phyloP scores from a whole-genome alignment of 2,329 filamentous ascomycete genomes.

The Colletotrichum spinosum region DNA sequence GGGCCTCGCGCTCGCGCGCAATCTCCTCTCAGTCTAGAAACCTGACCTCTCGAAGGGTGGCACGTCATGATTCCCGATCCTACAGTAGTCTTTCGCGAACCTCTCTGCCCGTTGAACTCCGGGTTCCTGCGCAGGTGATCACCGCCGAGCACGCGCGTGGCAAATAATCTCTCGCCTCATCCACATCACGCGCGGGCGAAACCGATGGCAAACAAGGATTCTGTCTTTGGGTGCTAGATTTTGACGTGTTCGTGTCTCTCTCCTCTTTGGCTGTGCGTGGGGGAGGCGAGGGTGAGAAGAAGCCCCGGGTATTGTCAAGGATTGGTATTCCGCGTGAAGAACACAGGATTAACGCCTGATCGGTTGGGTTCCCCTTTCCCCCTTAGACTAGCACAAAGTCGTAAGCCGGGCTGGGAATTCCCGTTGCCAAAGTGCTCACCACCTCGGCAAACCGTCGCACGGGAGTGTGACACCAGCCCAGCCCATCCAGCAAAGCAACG shows the following conservation, averaged over 20 bases:
- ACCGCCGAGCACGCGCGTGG: constrained; percentile 28
- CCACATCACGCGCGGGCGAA: constrained; percentile 28
- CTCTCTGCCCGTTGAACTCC: constrained; percentile 30
- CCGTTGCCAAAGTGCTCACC: constrained; percentile 24
- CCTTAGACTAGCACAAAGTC: not conserved
- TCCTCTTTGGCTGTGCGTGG: not conserved
- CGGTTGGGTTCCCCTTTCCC: constrained; percentile 1
- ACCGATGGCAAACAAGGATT: not conserved
- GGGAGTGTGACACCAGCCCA: constrained; percentile 21
- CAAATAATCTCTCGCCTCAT: not conserved
- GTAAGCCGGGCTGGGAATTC: constrained; percentile 10
- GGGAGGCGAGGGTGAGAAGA: not conserved
- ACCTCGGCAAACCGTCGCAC: constrained; percentile 24
- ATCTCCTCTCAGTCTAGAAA: no score
- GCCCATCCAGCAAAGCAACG: constrained; percentile 3
- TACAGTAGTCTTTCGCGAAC: not conserved
- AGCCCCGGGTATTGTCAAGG: constrained; percentile 1
- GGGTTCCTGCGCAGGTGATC: constrained; percentile 49
- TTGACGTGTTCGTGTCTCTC: constrained; percentile 25
- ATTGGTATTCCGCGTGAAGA: constrained; percentile 6
- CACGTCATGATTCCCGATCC: constrained; percentile 23
- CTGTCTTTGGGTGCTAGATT: not conserved
- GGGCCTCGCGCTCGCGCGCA: not conserved
- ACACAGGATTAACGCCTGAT: constrained; percentile 2
- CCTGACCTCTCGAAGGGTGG: constrained; percentile 12